Conservation (phyloP, 2,329 filamentous ascomycete species). For the Sporothrix mexicana region DNA sequence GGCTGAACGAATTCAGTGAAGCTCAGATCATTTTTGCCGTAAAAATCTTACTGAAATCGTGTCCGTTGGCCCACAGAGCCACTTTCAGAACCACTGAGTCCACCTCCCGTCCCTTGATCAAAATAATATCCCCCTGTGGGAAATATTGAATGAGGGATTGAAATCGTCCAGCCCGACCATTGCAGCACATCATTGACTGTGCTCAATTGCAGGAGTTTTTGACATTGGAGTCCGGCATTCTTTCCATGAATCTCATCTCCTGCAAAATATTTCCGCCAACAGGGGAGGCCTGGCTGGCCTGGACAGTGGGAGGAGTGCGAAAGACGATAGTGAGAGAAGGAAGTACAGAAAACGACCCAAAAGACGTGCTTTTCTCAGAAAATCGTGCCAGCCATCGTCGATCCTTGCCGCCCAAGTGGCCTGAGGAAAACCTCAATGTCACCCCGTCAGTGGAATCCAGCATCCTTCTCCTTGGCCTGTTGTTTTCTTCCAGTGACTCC, state of each 20-base stretch:
- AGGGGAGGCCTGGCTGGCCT: background rate
- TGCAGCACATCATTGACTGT: background rate
- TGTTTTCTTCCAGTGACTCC: background rate
- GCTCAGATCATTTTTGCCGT: too few relatives aligned
- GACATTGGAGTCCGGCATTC: background rate
- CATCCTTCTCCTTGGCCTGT: conserved; percentile 10
- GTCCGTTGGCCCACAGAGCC: too few relatives aligned
- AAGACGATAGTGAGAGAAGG: background rate
- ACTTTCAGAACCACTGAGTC: background rate
- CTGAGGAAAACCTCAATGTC: conserved; percentile 15
- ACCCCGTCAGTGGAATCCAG: conserved; percentile 19
- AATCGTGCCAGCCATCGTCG: conserved; percentile 25
- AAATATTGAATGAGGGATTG: background rate
- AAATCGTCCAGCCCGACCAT: background rate
- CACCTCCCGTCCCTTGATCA: conserved; percentile 4
- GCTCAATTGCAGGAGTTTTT: background rate
- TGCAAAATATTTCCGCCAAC: conserved; percentile 13
- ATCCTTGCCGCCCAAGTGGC: conserved; percentile 23
- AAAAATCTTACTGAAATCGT: conserved; percentile 13
- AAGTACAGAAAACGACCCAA: background rate
- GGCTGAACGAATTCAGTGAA: background rate
- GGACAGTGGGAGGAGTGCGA: too few relatives aligned
- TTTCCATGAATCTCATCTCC: conserved; percentile 29
- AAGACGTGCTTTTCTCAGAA: conserved; percentile 24
- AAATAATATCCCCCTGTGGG: background rate